Conservation (phyloP, 192 early-diverging fungal species). For the Gryganskiella cystojenkinii region DNA sequence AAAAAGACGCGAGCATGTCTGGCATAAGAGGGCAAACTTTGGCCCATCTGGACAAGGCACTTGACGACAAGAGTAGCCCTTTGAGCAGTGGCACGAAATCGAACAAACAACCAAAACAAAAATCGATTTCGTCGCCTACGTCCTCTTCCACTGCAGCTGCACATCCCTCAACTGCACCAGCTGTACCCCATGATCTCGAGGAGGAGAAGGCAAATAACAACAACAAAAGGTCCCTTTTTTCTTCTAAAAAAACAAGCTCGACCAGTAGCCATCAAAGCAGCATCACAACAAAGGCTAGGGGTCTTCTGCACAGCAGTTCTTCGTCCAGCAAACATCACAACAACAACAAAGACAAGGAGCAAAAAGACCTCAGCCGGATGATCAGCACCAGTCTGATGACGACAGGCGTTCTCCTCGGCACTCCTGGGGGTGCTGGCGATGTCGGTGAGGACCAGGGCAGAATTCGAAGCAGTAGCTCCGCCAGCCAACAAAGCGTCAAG, state of each 20-base stretch:
- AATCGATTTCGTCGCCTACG: neutral
- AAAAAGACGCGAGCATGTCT: constrained; percentile 5
- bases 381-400: constrained; percentile 24
- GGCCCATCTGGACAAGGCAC: neutral
- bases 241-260: too few relatives aligned
- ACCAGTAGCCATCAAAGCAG: too few relatives aligned
- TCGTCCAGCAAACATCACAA: neutral
- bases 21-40: constrained; percentile 13
- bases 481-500: constrained; percentile 6
- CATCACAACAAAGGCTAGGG: too few relatives aligned
- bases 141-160: too few relatives aligned
- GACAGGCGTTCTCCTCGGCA: constrained; percentile 17
- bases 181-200: neutral
- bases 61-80: neutral
- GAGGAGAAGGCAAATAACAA: too few relatives aligned
- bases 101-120: neutral
- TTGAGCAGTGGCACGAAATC: too few relatives aligned
- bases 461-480: constrained; percentile 10
- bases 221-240: too few relatives aligned
- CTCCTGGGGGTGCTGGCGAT: neutral
- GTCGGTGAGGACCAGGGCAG: neutral
- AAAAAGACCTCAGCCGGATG: constrained; percentile 1
- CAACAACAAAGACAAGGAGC: neutral
- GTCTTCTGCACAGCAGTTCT: neutral
- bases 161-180: neutral